phyloP scores from a whole-genome alignment of 495 filamentous ascomycete species.

The Cryomyces antarcticus region DNA sequence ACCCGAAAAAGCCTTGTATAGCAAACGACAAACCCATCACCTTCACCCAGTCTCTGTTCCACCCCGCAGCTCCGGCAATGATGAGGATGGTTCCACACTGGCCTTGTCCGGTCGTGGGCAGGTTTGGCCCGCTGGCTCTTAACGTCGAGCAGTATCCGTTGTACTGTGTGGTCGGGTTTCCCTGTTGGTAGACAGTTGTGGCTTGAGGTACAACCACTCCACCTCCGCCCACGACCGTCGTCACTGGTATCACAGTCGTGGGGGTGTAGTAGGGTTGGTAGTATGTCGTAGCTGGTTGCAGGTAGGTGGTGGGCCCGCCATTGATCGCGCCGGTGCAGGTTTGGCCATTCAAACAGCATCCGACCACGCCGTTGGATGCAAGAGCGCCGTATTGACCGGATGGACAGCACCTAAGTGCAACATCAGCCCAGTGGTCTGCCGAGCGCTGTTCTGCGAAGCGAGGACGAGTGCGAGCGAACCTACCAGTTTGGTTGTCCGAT shows the following conservation, averaged over 20 bases:
- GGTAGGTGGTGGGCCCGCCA: not conserved
- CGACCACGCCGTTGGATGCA: not conserved
- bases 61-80: not conserved
- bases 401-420: not conserved
- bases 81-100: constrained; percentile 9
- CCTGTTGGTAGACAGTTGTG: not conserved
- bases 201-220: not conserved
- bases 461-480: not conserved
- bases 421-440: not conserved
- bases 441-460: not conserved
- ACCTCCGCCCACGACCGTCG: not conserved
- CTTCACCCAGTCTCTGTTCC: no score
- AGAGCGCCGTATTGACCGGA: not conserved
- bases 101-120: constrained; percentile 5
- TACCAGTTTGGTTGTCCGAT: not conserved
- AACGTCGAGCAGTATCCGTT: constrained; percentile 8
- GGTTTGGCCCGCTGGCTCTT: constrained; percentile 4
- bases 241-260: not conserved
- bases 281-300: constrained; percentile 1
- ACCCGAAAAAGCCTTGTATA: no score
- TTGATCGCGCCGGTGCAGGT: not conserved
- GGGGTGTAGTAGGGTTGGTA: not conserved
- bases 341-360: not conserved
- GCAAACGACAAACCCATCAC: no score
- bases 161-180: constrained; percentile 1